These are phyloP conservation scores for Neurospora africana DNA, from an alignment of 495 filamentous ascomycete genomes.

Conservation along the genomic window DNA sequence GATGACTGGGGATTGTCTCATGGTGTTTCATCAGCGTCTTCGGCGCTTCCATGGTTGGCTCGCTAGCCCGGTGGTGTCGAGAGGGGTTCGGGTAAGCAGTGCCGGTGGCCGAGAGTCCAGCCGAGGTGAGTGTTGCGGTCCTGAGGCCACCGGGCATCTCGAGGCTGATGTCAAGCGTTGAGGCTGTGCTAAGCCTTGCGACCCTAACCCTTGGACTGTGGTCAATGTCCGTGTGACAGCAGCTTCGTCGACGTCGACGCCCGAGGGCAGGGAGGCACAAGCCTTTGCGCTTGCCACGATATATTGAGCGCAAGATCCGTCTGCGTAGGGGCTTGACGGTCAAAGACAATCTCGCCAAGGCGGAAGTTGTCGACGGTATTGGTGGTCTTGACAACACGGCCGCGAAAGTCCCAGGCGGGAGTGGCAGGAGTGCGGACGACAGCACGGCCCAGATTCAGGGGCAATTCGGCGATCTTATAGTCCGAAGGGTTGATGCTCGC, in stretches of 20 bases:
- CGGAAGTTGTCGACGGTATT: conserved; percentile 25
- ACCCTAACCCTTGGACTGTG: too few species aligned
- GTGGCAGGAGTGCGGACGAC: conserved; percentile 36
- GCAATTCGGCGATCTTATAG: conserved; percentile 54
- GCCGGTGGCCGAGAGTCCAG: too few species aligned
- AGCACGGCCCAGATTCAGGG: conserved; percentile 25
- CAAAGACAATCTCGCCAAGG: conserved; percentile 48
- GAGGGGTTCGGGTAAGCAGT: too few species aligned
- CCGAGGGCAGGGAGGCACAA: conserved; percentile 36
- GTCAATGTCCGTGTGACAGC: conserved; percentile 12
- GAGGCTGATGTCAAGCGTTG: too few species aligned
- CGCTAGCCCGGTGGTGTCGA: too few species aligned
- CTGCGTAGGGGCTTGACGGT: conserved; percentile 27
- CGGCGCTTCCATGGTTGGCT: too few species aligned
- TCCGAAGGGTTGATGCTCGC: conserved; percentile 58
- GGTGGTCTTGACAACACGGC: conserved; percentile 39
- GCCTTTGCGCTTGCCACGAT: conserved; percentile 18
- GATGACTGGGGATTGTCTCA: too few species aligned
- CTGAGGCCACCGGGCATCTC: too few species aligned
- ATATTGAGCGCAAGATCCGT: conserved; percentile 49
- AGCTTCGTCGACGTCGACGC: conserved; percentile 38
- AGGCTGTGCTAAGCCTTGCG: too few species aligned
- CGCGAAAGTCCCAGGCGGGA: conserved; percentile 55
- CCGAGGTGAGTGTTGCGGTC: too few species aligned
- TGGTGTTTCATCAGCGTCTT: too few species aligned